Base-by-base conservation (phyloP, 495 filamentous ascomycete genomes). In the Talaromyces ruber region DNA sequence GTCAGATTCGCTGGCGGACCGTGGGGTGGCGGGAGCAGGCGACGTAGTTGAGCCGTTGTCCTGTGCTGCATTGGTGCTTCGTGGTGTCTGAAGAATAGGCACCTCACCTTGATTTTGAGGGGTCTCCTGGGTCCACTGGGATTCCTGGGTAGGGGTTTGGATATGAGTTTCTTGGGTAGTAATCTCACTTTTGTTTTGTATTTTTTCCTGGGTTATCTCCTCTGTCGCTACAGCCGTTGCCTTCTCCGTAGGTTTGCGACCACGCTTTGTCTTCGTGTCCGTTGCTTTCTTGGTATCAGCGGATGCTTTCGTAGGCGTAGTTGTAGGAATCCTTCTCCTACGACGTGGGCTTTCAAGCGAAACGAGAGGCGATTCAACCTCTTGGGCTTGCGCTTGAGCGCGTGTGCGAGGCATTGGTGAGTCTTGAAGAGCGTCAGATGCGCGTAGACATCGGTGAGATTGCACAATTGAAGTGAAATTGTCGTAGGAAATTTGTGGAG, bases 371-470 rank as follows among this genome's bases (percentile, higher is more conserved):
- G 59, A 60, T 26, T 30, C 25, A 24, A 3, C 43, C 39, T 21
- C 43, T 30, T 50, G 53, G 4, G 53, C 53, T 8, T 57, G 39
- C 14, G 26, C 28, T 34, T 57, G 59, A 16, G 59, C 21, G 26
- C 59, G 59, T 11, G 59, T 60, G 14, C 45, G 45, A 30, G 59
- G 45, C 59, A 60, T 60, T 4, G n/a, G 25, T 60, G 43, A 25
- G 9, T 50, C 14, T 60, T 25, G 39, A 4, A 28, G 6, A 47
- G 26, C 28, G 59, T 60, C 11, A 60, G 59, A 32, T 16, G 12
- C 26, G 5, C 29, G 5, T 21, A 45, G 18, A 43, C 32, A 43
- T 47, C 7, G 21, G 6, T 47, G 43, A 47, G n/a, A 55, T 24
- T 55, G 25, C 25, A 24, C 52, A n/a, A 26, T 55, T 55, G 25